Percentiles rank a stretch among this genome's conserved stretches.
Evolutionary conservation across 2,329 filamentous ascomycete species (phyloP).

Genomic region (Teratosphaeria gauchensis): DNA sequence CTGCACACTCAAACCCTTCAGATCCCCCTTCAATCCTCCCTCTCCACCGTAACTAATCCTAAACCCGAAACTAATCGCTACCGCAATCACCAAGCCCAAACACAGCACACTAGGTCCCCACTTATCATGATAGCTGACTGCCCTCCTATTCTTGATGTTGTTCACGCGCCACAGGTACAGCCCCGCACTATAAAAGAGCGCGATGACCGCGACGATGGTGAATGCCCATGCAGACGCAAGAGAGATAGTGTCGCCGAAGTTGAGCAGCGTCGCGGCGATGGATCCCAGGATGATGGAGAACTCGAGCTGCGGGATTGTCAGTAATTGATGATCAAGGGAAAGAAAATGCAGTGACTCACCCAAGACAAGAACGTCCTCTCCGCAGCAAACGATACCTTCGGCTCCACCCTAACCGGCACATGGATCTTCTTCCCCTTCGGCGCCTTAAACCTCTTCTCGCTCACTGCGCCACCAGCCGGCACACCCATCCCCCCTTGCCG

Average conservation of each 20-base stretch:
- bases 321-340: neutral
- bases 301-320: constrained; percentile 54
- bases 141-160: constrained; percentile 71
- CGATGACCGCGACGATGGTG: constrained; percentile 66
- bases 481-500: constrained; percentile 35
- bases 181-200: constrained; percentile 71
- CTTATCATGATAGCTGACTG: constrained; percentile 85
- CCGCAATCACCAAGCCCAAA: constrained; percentile 58
- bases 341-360: constrained; percentile 42
- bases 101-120: constrained; percentile 76
- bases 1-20: neutral
- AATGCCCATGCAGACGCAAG: constrained; percentile 59
- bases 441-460: constrained; percentile 51
- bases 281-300: constrained; percentile 91
- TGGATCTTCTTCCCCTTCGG: constrained; percentile 83
- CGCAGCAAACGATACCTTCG: constrained; percentile 94
- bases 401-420: constrained; percentile 89
- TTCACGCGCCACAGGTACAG: constrained; percentile 83
- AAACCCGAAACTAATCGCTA: constrained; percentile 70
- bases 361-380: constrained; percentile 94
- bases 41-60: constrained; percentile 52
- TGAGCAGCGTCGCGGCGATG: constrained; percentile 73
- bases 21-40: constrained; percentile 28
- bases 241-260: constrained; percentile 60
- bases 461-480: constrained; percentile 27